Evolutionary conservation across 2,329 filamentous ascomycete genomes (phyloP).

Genomic region (Fusarium sp.): DNA sequence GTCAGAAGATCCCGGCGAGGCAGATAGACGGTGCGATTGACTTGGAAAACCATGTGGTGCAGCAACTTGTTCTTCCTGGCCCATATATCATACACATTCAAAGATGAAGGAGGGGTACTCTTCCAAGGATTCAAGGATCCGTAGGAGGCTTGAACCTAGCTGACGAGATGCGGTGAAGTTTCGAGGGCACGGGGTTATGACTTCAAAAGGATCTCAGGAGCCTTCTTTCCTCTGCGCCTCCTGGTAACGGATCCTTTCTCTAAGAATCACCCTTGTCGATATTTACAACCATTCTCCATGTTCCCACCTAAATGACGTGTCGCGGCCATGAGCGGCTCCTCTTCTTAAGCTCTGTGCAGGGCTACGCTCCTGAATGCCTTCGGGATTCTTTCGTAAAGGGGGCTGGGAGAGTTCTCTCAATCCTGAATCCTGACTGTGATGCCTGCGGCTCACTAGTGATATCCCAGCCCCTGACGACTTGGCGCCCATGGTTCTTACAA

Average conservation of each 20-base stretch:
- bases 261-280: neutral
- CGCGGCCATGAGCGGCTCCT: neutral
- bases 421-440: neutral
- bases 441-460: neutral
- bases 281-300: neutral
- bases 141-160: too few species aligned
- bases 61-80: too few species aligned
- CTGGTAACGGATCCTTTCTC: too few species aligned
- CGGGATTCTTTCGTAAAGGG: neutral
- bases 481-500: neutral
- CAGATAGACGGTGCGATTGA: too few species aligned
- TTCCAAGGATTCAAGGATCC: too few species aligned
- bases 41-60: too few species aligned
- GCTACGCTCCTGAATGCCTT: neutral
- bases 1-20: too few species aligned
- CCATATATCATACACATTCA: too few species aligned
- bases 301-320: neutral
- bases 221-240: too few species aligned
- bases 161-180: too few species aligned
- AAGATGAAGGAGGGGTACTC: too few species aligned
- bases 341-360: neutral
- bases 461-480: neutral
- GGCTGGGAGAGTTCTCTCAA: neutral
- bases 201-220: too few species aligned
- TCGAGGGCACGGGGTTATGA: neutral